Evolutionary conservation across 768 basidiomycete genomes (phyloP), one percentile per base, ranked within the genome.

Genomic region (Lactarius tabidus): DNA sequence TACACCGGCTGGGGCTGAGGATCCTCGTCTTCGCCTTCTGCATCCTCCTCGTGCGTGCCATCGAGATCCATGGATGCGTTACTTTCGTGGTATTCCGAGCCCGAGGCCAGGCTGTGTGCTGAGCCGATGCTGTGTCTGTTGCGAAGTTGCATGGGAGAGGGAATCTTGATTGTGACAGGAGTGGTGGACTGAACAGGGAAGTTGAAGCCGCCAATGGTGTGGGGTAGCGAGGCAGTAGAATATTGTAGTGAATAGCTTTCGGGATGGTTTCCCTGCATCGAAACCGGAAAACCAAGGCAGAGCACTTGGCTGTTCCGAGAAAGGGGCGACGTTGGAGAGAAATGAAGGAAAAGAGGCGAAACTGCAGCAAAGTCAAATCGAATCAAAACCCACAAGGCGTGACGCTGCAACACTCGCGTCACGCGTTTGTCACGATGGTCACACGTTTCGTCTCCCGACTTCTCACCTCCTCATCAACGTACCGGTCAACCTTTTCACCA

Each of bases 11-110:
- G 57, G 31, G 58, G 38, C 51, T 59, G 39, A 35, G 54, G 67
- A 26, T 68, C 65, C 53, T 72, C 69, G 20, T 66, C 67, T 23
- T 74, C 71, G 23, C 63, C 66, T 26, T 68, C 67, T 35, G 66
- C 70, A 26, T 70, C 70, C 57, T 71, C 69, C 12, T 65, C 67
- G 18, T 62, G 63, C n/a, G 62, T 64, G 29, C 69, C 71, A 41
- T 77, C 76, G n/a, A 70, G 69, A 29, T 75, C 72, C 70, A 73
- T 71, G 15, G 74, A 72, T 28, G 69, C 71, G 56, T 73, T 73
- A 64, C 75, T 76, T 57, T 71, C 72, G 65, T 74, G 71, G 59
- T 77, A 77, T 41, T 75, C 75, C 36, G 76, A 77, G 39, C 76
- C 75, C 5, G 76, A 77, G 10, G 73, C 72, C 10, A 55, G 28